Conservation (phyloP, 306 rosid genomes). For the Canavalia gladiata region DNA sequence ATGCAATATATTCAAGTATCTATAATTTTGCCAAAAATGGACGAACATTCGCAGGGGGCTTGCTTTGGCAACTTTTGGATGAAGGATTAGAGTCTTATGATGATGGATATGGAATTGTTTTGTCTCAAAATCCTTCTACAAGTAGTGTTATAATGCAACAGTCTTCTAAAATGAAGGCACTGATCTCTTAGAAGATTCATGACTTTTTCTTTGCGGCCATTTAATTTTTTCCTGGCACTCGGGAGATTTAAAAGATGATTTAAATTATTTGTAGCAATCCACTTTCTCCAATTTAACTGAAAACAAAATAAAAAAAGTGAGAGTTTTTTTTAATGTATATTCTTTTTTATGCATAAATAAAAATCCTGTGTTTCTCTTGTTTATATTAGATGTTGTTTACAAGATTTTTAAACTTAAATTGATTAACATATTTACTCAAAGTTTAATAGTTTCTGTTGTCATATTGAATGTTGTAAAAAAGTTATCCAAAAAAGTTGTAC, state of each 20-base stretch:
- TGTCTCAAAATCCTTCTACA: slow-evolving; percentile 53
- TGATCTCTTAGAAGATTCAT: background rate
- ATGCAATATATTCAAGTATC: slow-evolving; percentile 46
- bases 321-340: no score
- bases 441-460: no score
- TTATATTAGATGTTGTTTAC: no score
- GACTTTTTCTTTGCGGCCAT: background rate
- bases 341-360: no score
- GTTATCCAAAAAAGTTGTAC: no score
- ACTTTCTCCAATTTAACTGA: background rate
- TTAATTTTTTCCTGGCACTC: background rate
- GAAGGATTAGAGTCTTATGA: slow-evolving; percentile 57
- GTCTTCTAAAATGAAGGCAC: slow-evolving; percentile 54
- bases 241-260: background rate
- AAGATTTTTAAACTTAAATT: no score
- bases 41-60: slow-evolving; percentile 58
- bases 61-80: slow-evolving; percentile 68
- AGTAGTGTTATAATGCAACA: slow-evolving; percentile 52
- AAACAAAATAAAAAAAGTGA: background rate
- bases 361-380: no score
- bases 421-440: no score
- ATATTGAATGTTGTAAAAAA: no score
- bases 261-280: background rate
- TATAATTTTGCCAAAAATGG: slow-evolving; percentile 50
- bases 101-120: slow-evolving; percentile 66